Conservation (phyloP, 345 rosid genomes). For the Bruguiera parviflora region DNA sequence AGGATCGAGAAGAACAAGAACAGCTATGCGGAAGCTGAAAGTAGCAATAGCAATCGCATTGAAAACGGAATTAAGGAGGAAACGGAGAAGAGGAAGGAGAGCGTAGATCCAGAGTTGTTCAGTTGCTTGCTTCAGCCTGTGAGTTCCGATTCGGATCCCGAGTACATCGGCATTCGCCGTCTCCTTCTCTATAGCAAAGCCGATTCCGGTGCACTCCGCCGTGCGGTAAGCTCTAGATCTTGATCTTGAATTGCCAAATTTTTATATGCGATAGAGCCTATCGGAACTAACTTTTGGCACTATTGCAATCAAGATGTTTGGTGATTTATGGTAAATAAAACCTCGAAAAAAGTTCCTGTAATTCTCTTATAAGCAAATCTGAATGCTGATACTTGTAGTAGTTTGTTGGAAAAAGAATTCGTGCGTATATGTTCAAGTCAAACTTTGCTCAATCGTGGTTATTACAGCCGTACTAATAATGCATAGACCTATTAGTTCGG, state of each 20-base stretch:
- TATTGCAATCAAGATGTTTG: background rate
- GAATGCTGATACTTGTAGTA: background rate
- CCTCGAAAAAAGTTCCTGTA: background rate
- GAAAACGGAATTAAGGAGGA: background rate
- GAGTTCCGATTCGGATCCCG: conserved; percentile 55
- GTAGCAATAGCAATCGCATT: background rate
- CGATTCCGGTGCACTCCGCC: conserved; percentile 56
- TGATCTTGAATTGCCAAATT: background rate
- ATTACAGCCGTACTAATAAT: no score
- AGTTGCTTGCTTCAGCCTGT: conserved; percentile 77
- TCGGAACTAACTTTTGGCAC: background rate
- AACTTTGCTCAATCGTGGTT: background rate
- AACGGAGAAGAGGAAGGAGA: conserved; percentile 16
- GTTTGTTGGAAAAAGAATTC: background rate
- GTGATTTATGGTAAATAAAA: background rate
- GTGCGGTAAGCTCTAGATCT: conserved; percentile 44
- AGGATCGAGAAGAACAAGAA: conserved; percentile 14
- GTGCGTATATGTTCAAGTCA: background rate
- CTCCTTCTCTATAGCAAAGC: conserved; percentile 80
- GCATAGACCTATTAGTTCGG: no score
- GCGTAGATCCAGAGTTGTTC: conserved; percentile 62
- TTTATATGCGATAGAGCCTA: background rate
- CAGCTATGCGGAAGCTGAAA: conserved; percentile 25
- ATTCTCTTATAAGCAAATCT: background rate
- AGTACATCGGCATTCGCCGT: conserved; percentile 74